Evolutionary conservation across 2,329 filamentous ascomycete genomes (phyloP).

Genomic region (Trichoderma pleuroti): DNA sequence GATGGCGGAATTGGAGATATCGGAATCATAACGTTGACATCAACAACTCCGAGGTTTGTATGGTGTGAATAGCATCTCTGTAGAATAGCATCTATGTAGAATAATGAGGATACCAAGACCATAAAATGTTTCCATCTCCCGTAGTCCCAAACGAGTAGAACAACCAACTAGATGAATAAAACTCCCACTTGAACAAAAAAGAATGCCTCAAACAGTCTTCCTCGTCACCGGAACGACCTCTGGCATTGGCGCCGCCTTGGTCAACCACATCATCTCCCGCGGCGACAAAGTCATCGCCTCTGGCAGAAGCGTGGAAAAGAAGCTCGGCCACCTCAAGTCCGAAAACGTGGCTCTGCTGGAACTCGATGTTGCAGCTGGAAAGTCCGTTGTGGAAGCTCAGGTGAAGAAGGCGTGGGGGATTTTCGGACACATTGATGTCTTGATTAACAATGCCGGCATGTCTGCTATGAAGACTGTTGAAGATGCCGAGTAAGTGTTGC

Average conservation of each 20-base stretch:
- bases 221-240: slow-evolving; percentile 35
- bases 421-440: slow-evolving; percentile 33
- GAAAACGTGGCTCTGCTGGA: slow-evolving; percentile 28
- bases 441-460: slow-evolving; percentile 37
- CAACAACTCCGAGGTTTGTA: background rate
- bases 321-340: slow-evolving; percentile 27
- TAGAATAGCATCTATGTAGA: background rate
- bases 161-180: background rate
- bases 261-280: slow-evolving; percentile 26
- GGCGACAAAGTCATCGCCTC: slow-evolving; percentile 33
- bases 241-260: slow-evolving; percentile 30
- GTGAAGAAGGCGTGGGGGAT: slow-evolving; percentile 30
- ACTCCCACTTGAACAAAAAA: background rate
- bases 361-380: slow-evolving; percentile 30
- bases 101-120: background rate
- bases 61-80: background rate
- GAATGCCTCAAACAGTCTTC: slow-evolving; percentile 31
- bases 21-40: background rate
- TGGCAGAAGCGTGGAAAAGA: slow-evolving; percentile 26
- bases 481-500: slow-evolving; percentile 30
- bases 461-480: slow-evolving; percentile 29
- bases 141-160: background rate
- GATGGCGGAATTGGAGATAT: background rate
- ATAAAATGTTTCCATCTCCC: background rate
- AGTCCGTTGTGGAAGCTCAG: slow-evolving; percentile 22